A percentile compares a stretch with the other conserved stretches of the same genome.
phyloP scores from a whole-genome alignment of 1,284 basidiomycete genomes.

The Chalciporus sp. region DNA sequence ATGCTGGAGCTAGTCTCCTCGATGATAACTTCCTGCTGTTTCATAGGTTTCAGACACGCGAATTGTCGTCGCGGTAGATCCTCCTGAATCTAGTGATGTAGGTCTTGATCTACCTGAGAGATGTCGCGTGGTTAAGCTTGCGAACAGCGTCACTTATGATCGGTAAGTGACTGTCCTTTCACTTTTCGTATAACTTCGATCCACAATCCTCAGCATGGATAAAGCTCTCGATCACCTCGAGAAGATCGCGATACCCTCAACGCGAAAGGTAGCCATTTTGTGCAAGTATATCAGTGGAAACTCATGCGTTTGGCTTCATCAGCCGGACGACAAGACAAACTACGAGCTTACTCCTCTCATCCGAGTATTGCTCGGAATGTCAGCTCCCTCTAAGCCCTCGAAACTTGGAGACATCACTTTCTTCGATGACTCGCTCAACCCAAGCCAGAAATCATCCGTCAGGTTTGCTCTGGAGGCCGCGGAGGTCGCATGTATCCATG shows the following conservation, averaged over 20 bases:
- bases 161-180: conserved; percentile 48
- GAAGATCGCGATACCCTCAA: conserved; percentile 41
- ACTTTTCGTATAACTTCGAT: background rate
- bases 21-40: conserved; percentile 6
- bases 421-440: conserved; percentile 79
- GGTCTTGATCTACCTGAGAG: conserved; percentile 83
- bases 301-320: conserved; percentile 8
- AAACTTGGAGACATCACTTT: conserved; percentile 55
- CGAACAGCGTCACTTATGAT: conserved; percentile 91
- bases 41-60: conserved; percentile 72
- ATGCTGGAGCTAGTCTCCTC: background rate
- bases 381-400: conserved; percentile 36
- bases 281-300: conserved; percentile 2
- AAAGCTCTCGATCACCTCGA: conserved; percentile 71
- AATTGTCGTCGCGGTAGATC: conserved; percentile 76
- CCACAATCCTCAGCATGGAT: conserved; percentile 69
- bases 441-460: conserved; percentile 83
- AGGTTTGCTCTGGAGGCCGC: conserved; percentile 70
- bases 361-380: conserved; percentile 69
- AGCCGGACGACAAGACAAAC: conserved; percentile 44
- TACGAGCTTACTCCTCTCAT: conserved; percentile 53
- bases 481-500: conserved; percentile 93
- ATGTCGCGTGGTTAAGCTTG: conserved; percentile 84
- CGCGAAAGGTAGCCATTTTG: conserved; percentile 21
- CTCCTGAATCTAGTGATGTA: conserved; percentile 55